phyloP scores from a whole-genome alignment of 108 stramenopile genomes.

The Schizochytrium sp. region DNA sequence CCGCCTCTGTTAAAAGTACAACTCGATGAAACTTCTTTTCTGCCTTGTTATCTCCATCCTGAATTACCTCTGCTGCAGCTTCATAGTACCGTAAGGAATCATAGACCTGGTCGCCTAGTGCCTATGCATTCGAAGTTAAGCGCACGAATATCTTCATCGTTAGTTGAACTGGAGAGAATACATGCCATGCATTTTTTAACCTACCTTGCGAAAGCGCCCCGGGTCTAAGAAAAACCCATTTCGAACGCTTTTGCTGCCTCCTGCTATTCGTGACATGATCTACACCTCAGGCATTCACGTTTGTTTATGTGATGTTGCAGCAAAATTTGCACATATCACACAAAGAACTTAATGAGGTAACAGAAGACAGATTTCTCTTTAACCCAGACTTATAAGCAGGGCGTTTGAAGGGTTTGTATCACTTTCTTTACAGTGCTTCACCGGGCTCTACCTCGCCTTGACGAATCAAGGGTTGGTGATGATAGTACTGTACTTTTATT shows the following conservation, averaged over 20 bases:
- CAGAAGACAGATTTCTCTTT: too few relatives aligned
- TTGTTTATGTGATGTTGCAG: too few relatives aligned
- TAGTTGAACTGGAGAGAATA: neutral
- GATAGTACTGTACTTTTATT: too few relatives aligned
- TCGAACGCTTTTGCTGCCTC: slow-evolving; percentile 31
- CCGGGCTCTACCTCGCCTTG: too few relatives aligned
- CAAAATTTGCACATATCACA: too few relatives aligned
- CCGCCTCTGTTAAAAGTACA: slow-evolving; percentile 36
- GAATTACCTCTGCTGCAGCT: neutral
- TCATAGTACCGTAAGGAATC: slow-evolving; percentile 51
- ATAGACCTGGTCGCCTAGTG: slow-evolving; percentile 33
- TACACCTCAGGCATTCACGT: too few relatives aligned
- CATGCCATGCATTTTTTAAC: neutral
- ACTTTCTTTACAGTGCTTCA: too few relatives aligned
- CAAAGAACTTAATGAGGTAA: too few relatives aligned
- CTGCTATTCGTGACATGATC: neutral
- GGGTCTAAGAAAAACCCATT: slow-evolving; percentile 41
- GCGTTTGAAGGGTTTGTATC: too few relatives aligned
- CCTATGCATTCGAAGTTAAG: slow-evolving; percentile 13
- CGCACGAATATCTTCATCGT: neutral
- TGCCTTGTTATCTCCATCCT: slow-evolving; percentile 15
- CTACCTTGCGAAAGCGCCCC: slow-evolving; percentile 43
- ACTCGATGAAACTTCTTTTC: slow-evolving; percentile 27
- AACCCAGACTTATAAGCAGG: too few relatives aligned
- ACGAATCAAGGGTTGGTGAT: too few relatives aligned